Evolutionary conservation across 2,329 filamentous ascomycete species (phyloP), one percentile per base, ranked within the genome.

Genomic region (Ilyonectria mors-panacis): DNA sequence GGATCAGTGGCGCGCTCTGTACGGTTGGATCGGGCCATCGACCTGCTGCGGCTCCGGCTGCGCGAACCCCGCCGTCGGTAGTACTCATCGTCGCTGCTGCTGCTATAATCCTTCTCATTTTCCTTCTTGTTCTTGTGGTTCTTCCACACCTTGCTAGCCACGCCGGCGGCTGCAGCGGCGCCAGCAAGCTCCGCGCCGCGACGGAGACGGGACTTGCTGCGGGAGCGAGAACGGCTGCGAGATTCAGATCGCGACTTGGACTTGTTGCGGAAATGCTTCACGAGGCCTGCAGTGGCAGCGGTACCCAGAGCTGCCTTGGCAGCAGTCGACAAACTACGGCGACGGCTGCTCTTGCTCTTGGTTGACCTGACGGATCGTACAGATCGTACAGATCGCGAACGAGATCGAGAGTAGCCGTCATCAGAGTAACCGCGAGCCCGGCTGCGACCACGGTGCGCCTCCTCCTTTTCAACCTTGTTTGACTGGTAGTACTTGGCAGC

Each of bases 401-500:
- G 80, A 51, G 84, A 85, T 57, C 78, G 77, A 67, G 81, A 80
- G 74, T 83, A 82, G 59, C 84, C 80, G 53, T 81, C 82, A 47
- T 77, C 75, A 2, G 83, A 85, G 65, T 83, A 71, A 42, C 80
- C 78, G 44, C 87, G 83, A 47, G 81, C 84, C 35, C 86, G 84
- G 72, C 85, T 86, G 50, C 89, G 86, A 10, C 89, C 89, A 56
- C 89, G 86, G 33, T 69, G 81, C 15, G 84, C 78, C 72, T 91
- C 89, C 69, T 90, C 89, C 74, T 86, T 88, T 50, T 91, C 87
- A 50, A 86, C 78, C 74, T 88, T 90, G 78, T 84, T 87, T 71
- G 86, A 85, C 69, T 90, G 86, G 76, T 88, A 87, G 74, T 90
- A 91, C 75, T 91, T 91, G 68, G 88, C 85, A 6, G 89, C 89